Base-by-base conservation (phyloP, 2,329 filamentous ascomycete species). In the Cladosporium sp. region DNA sequence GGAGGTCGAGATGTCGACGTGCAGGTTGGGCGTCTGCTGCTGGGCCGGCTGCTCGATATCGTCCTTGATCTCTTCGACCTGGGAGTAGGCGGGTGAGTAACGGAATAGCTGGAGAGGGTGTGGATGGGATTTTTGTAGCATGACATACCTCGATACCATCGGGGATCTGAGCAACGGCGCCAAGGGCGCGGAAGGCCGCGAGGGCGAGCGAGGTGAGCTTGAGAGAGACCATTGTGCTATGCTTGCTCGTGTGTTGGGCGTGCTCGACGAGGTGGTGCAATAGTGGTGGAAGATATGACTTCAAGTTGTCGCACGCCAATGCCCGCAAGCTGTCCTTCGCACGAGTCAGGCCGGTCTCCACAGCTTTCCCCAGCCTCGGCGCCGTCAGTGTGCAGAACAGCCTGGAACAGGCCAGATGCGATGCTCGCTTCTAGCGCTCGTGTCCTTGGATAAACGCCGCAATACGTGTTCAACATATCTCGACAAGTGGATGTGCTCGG, bases 201-300 rank as follows among this genome's bases (percentile, higher is more conserved):
- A 91, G 73, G 62, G 85, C 84, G 64, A 92, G 74, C 55, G 85
- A 77, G 63, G 87, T 82, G 65, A 87, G 78, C 74, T 83, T 85
- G 72, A 88, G 78, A 67, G 80, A 82, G 74, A 85, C 82, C 88
- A 93, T 93, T 68, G 14, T 49, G 35, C 35, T 38, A 4, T 38
- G 35, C 13, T 14, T 9, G 35, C 10, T 35, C n/a, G 10, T 11
- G 34, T 35, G 34, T 3, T 13, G 35, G 35, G n/a, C 3, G 35
- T 38, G 11, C n/a, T 38, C 16, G 35, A 14, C n/a, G 3, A 38
- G 35, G 13, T 38, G 10, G 35, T 14, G 35, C 8, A 38, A 14
- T 14, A 11, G 10, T 38, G 10, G 16, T 38, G 16, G 35, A 38
- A 38, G 35, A 13, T 38, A 38, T 14, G 35, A 11, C 34, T 35